A percentile compares a stretch with the other conserved stretches of the same genome.
Evolutionary conservation across 1,284 basidiomycete species (phyloP).

Genomic region (Trametes polyzona): DNA sequence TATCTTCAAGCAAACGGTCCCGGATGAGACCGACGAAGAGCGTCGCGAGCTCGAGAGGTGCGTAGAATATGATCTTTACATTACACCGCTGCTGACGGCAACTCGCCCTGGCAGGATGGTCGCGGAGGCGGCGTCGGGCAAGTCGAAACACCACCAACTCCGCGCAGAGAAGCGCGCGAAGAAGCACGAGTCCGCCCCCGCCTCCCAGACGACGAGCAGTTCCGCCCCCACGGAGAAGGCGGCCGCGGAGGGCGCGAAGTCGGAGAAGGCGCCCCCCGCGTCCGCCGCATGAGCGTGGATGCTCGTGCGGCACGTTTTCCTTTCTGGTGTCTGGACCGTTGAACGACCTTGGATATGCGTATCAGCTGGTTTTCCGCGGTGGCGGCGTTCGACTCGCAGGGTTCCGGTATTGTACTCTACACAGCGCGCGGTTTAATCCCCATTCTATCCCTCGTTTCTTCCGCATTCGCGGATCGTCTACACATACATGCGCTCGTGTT

Average conservation of each 20-base stretch:
- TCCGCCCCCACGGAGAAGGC: background rate
- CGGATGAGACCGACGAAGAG: slow-evolving; percentile 91
- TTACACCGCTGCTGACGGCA: background rate
- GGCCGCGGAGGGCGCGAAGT: slow-evolving; percentile 1
- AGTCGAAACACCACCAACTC: slow-evolving; percentile 55
- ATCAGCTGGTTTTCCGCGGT: too few relatives aligned
- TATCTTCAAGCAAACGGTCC: slow-evolving; percentile 81
- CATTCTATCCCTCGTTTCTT: too few relatives aligned
- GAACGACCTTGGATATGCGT: too few relatives aligned
- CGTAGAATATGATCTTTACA: slow-evolving; percentile 15
- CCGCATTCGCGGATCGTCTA: too few relatives aligned
- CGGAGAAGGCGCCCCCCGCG: slow-evolving; percentile 13
- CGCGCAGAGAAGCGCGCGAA: slow-evolving; percentile 35
- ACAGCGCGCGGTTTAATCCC: too few relatives aligned
- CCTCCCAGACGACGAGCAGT: background rate
- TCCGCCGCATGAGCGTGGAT: slow-evolving; percentile 4
- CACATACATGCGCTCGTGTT: too few relatives aligned
- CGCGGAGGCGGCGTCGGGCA: slow-evolving; percentile 50
- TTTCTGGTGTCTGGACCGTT: too few relatives aligned
- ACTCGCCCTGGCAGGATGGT: slow-evolving; percentile 32
- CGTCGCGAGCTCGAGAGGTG: slow-evolving; percentile 90
- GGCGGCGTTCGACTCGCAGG: too few relatives aligned
- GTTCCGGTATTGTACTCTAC: too few relatives aligned
- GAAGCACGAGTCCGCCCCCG: slow-evolving; percentile 15
- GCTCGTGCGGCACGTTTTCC: background rate